These are phyloP conservation scores for Nephelium lappaceum DNA, from an alignment of 345 rosid species.

Conservation along the genomic window DNA sequence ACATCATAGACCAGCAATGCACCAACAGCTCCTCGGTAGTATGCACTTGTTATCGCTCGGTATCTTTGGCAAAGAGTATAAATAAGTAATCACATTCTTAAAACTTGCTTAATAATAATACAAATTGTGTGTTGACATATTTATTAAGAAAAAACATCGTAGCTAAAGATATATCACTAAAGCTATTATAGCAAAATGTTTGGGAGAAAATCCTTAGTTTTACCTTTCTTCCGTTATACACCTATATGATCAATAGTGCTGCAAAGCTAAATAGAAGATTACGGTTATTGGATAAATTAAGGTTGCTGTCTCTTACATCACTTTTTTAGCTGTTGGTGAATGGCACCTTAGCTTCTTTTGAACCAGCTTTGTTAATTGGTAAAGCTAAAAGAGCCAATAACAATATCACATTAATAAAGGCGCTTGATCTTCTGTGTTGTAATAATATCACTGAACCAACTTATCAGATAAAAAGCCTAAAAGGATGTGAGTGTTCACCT, in stretches of 20 bases:
- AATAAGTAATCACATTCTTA: conserved; percentile 6
- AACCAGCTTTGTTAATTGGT: background rate
- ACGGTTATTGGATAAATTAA: background rate
- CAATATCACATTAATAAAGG: background rate
- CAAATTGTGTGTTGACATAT: background rate
- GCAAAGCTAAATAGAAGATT: background rate
- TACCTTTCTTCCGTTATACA: background rate
- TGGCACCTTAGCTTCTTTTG: background rate
- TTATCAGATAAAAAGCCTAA: background rate
- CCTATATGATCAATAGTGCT: background rate
- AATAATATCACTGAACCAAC: background rate
- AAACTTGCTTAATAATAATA: background rate
- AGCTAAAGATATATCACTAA: background rate
- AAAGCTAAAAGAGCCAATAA: background rate
- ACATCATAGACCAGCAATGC: conserved; percentile 88
- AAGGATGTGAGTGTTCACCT: background rate
- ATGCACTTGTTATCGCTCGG: conserved; percentile 91
- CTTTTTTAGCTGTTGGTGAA: background rate
- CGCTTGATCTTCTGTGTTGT: background rate
- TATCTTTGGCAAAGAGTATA: conserved; percentile 46
- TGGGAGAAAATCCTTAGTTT: background rate
- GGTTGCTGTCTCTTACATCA: background rate
- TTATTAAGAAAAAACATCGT: background rate
- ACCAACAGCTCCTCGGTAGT: conserved; percentile 89
- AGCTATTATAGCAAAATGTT: background rate